Percentiles rank a stretch among this genome's conserved stretches.
Conservation (phyloP, 345 rosid genomes). For the Schrenkiella parvula region DNA sequence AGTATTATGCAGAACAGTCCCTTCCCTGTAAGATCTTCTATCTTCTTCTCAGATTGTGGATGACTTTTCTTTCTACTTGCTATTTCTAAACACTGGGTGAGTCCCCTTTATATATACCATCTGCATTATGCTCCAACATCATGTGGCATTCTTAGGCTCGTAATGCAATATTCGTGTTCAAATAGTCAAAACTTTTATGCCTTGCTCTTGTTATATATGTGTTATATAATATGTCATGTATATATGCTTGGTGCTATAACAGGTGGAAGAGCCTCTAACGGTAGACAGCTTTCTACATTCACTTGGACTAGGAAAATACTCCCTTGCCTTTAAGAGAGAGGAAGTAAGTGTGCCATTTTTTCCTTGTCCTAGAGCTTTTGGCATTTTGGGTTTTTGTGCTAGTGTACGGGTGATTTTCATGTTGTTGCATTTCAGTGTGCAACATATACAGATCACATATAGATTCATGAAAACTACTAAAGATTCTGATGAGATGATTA, state of each 20-base stretch:
- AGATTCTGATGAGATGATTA: neutral
- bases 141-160: neutral
- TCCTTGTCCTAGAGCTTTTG: conserved; percentile 8
- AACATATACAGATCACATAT: conserved; percentile 1
- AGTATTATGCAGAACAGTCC: conserved; percentile 45
- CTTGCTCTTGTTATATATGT: neutral
- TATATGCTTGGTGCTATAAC: conserved; percentile 11
- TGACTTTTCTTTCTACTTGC: neutral
- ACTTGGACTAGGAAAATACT: conserved; percentile 76
- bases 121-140: neutral
- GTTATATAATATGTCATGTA: neutral
- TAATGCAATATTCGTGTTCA: conserved; percentile 3
- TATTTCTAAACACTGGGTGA: neutral
- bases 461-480: neutral
- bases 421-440: neutral
- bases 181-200: neutral
- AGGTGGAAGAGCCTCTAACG: conserved; percentile 71
- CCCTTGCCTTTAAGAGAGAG: conserved; percentile 76
- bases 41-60: conserved; percentile 7
- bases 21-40: conserved; percentile 46
- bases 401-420: neutral
- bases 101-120: neutral
- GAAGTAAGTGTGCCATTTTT: conserved; percentile 54
- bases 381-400: conserved; percentile 10
- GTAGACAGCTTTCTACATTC: conserved; percentile 76